Conservation (phyloP, 2,329 filamentous ascomycete species). For the Incumbomyces lentus region DNA sequence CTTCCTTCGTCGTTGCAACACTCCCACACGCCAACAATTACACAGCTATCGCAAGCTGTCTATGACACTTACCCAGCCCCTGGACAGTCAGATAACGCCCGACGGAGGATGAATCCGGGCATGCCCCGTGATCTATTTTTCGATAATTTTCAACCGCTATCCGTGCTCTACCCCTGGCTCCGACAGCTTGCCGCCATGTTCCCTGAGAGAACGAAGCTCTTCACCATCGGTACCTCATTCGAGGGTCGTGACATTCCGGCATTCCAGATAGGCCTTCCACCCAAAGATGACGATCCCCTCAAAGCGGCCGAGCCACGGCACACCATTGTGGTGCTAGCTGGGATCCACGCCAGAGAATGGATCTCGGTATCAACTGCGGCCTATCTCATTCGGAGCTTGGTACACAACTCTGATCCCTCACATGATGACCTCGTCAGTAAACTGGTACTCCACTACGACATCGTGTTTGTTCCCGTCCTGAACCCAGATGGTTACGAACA, state of each 20-base stretch:
- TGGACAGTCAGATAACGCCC: constrained; percentile 27
- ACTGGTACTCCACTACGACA: constrained; percentile 73
- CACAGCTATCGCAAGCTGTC: constrained; percentile 67
- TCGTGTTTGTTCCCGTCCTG: constrained; percentile 75
- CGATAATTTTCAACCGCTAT: constrained; percentile 77
- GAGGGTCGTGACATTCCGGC: constrained; percentile 80
- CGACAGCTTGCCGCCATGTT: constrained; percentile 82
- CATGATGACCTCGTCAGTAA: constrained; percentile 50
- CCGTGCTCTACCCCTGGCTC: constrained; percentile 86
- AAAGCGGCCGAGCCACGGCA: constrained; percentile 41
- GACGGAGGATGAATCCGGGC: constrained; percentile 29
- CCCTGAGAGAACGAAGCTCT: constrained; percentile 62
- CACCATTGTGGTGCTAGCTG: constrained; percentile 72
- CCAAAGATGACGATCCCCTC: constrained; percentile 36
- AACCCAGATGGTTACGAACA: constrained; percentile 95
- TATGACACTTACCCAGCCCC: constrained; percentile 58
- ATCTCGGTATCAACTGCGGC: constrained; percentile 85
- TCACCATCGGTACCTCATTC: constrained; percentile 71
- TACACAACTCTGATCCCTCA: constrained; percentile 56
- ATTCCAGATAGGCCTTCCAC: constrained; percentile 55
- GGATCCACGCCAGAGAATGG: constrained; percentile 92
- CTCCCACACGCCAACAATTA: constrained; percentile 64
- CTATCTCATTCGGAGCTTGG: constrained; percentile 79
- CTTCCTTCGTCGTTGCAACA: constrained; percentile 64
- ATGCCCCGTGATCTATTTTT: constrained; percentile 63